Evolutionary conservation across 768 basidiomycete genomes (phyloP).

Genomic region (Clathrus columnatus): DNA sequence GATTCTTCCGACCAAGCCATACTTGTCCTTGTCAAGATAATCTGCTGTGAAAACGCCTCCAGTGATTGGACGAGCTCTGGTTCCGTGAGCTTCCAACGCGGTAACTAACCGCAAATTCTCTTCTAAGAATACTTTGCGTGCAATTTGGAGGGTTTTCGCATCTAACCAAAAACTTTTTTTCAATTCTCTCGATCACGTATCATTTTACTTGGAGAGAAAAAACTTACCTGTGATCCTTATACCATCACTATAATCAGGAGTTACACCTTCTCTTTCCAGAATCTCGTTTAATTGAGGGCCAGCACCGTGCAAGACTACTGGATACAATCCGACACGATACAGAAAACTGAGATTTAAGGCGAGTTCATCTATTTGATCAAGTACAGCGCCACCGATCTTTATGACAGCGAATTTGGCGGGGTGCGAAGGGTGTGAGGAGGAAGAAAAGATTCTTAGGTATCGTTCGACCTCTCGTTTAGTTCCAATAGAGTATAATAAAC

Average conservation of each 20-base stretch:
- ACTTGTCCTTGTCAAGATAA: conserved; percentile 91
- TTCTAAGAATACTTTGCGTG: conserved; percentile 93
- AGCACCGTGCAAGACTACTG: conserved; percentile 92
- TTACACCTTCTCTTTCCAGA: conserved; percentile 84
- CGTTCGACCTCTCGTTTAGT: conserved; percentile 97
- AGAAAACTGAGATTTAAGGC: conserved; percentile 94
- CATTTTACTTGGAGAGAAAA: neutral
- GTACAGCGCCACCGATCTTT: conserved; percentile 95
- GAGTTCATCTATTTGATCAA: conserved; percentile 87
- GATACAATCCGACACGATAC: conserved; percentile 95
- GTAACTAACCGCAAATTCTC: conserved; percentile 93
- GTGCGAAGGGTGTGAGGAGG: conserved; percentile 80
- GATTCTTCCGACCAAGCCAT: conserved; percentile 92
- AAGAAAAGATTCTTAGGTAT: conserved; percentile 95
- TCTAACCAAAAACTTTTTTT: conserved; percentile 35
- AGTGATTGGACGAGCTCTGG: conserved; percentile 94
- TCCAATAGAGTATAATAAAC: conserved; percentile 92
- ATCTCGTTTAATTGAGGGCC: conserved; percentile 94
- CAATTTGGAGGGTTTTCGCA: conserved; percentile 88
- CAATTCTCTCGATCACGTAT: neutral
- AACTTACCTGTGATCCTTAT: conserved; percentile 87
- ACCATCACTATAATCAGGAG: conserved; percentile 95
- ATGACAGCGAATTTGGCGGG: conserved; percentile 96
- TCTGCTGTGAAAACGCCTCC: conserved; percentile 97
- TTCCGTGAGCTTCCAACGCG: conserved; percentile 89